Percentiles rank a stretch among this genome's conserved stretches.
phyloP scores from a whole-genome alignment of 352 stramenopile genomes.

The Phytophthora citrophthora region DNA sequence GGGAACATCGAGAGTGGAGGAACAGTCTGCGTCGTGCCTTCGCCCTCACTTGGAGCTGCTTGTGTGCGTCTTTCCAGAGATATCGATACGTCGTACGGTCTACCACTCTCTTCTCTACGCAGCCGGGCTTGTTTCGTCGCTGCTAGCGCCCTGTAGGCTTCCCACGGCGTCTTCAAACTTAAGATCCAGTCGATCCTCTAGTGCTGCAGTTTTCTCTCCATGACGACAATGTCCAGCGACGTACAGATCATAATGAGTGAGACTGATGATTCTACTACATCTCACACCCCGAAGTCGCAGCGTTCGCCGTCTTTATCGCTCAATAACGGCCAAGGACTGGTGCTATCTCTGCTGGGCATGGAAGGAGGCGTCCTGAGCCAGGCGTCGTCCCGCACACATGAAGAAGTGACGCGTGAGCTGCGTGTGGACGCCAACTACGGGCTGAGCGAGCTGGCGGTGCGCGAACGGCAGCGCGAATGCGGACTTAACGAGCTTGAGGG shows the following conservation, averaged over 20 bases:
- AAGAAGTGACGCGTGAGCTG: constrained; percentile 71
- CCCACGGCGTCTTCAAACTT: constrained; percentile 3
- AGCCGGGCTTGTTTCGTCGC: background rate
- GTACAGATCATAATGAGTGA: constrained; percentile 22
- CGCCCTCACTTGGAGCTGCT: constrained; percentile 4
- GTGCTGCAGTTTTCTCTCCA: background rate
- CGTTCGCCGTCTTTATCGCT: constrained; percentile 21
- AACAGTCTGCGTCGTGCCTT: background rate
- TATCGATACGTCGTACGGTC: constrained; percentile 2
- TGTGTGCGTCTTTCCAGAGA: background rate
- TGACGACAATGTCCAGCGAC: constrained; percentile 14
- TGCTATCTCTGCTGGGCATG: constrained; percentile 20
- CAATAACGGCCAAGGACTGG: constrained; percentile 14
- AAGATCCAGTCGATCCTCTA: background rate
- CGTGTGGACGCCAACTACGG: constrained; percentile 72
- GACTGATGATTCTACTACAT: background rate
- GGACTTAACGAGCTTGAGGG: constrained; percentile 75
- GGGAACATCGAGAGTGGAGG: constrained; percentile 18
- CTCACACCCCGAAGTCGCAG: background rate
- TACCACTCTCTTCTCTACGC: background rate
- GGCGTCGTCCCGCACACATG: constrained; percentile 51
- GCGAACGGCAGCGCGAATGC: constrained; percentile 71
- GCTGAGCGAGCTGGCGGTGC: constrained; percentile 56
- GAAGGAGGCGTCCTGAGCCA: constrained; percentile 35
- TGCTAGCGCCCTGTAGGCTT: background rate